Evolutionary conservation across 352 stramenopile species (phyloP), one percentile per base, ranked within the genome.

Genomic region (Saprolegnia diclina): DNA sequence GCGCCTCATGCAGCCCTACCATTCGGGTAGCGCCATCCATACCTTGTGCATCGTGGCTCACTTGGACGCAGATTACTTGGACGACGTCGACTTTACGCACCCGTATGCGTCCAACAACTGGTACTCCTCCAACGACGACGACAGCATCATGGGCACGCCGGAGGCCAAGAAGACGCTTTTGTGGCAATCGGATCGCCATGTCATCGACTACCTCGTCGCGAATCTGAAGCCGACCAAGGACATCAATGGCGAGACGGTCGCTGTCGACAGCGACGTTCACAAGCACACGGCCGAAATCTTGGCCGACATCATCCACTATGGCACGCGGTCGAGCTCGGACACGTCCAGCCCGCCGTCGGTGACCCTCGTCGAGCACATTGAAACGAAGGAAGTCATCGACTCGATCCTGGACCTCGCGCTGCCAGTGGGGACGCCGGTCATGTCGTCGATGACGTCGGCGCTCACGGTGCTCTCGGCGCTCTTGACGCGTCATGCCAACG

Each of bases 31-130:
- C 68, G 13, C 9, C 40, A 26, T 40, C 13, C 16, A 10, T 21
- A 57, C 0, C 67, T 9, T 32, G 16, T 16, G 9, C 19, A n/a
- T 19, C 16, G 52, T 40, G 16, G 13, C 11, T 54, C 18, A 16
- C 71, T 35, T 22, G 29, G 5, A 40, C 54, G 52, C 45, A 82
- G 85, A 94, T 67, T 92, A 89, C 71, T 86, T 92, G 81, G 86
- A 92, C 72, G 86, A 81, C 59, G 91, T 94, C 83, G 86, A 94
- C 53, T 94, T 92, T 56, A 81, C 84, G 83, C 35, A 88, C 89
- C 76, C 83, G 79, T n/a, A 81, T 90, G 56, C 81, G 5, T 87
- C 82, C 1, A 91, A 91, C 68, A 79, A 79, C 29, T 92, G 83
- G 80, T 91, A 91, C 68, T 78, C 76, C 29, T 64, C 52, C 18